Percentiles rank a stretch among this genome's conserved stretches.
Evolutionary conservation across 2,329 filamentous ascomycete species (phyloP).

Genomic region (Seiridium cupressi): DNA sequence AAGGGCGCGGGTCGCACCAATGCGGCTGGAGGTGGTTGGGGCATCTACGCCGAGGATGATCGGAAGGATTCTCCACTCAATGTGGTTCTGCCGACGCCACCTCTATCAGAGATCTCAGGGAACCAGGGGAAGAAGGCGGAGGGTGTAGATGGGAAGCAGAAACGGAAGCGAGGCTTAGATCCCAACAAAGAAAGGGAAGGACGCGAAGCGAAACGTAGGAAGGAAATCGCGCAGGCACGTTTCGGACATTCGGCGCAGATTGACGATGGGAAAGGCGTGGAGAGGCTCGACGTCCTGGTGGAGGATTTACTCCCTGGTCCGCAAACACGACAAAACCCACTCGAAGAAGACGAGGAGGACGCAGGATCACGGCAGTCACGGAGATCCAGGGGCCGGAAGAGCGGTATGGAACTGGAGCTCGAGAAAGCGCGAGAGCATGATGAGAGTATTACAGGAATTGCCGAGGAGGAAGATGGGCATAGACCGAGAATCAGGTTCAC

Average conservation of each 20-base stretch:
- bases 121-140: conserved; percentile 16
- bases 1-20: conserved; percentile 70
- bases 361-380: conserved; percentile 4
- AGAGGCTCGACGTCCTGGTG: conserved; percentile 58
- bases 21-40: conserved; percentile 74
- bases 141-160: conserved; percentile 15
- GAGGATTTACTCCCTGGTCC: conserved; percentile 53
- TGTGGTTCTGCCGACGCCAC: conserved; percentile 44
- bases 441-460: conserved; percentile 23
- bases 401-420: conserved; percentile 19
- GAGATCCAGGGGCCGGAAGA: conserved; percentile 21
- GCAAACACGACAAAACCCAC: neutral
- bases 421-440: conserved; percentile 9
- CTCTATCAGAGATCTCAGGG: conserved; percentile 37
- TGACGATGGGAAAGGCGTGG: conserved; percentile 59
- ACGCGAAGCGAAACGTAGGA: conserved; percentile 54
- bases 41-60: conserved; percentile 69
- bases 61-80: conserved; percentile 55
- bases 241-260: conserved; percentile 63
- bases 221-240: conserved; percentile 61
- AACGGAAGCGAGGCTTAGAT: conserved; percentile 21
- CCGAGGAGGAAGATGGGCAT: conserved; percentile 35
- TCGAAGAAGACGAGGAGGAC: conserved; percentile 12
- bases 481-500: conserved; percentile 62
- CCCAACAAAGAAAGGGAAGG: conserved; percentile 27